Evolutionary conservation across 2,329 filamentous ascomycete species (phyloP).

Genomic region (Botrytis hyacinthi): DNA sequence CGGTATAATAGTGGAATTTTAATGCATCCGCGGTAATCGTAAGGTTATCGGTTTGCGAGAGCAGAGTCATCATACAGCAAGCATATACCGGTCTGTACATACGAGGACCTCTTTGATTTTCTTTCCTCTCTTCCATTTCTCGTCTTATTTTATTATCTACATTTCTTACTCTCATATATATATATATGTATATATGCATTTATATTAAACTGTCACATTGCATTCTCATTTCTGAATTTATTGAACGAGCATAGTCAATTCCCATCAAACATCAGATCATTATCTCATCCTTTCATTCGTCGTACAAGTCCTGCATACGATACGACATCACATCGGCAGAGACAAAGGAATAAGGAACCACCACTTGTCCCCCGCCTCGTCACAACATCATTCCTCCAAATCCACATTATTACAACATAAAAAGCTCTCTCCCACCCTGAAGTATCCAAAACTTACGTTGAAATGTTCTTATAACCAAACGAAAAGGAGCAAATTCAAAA

Average conservation of each 20-base stretch:
- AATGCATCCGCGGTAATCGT: slow-evolving; percentile 1
- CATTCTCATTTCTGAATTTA: not conserved
- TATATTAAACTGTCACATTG: not conserved
- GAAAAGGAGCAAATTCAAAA: slow-evolving; percentile 17
- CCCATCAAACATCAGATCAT: not conserved
- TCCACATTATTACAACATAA: not conserved
- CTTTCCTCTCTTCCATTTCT: not conserved
- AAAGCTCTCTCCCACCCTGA: not conserved
- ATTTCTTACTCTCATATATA: not conserved
- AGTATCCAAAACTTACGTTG: not conserved
- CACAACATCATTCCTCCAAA: slow-evolving; percentile 9
- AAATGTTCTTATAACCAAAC: slow-evolving; percentile 17
- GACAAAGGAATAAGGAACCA: slow-evolving; percentile 12
- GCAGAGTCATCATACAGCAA: not conserved
- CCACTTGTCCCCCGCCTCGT: slow-evolving; percentile 7
- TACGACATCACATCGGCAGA: slow-evolving; percentile 18
- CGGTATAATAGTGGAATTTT: slow-evolving; percentile 5
- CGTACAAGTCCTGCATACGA: slow-evolving; percentile 5
- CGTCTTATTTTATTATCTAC: not conserved
- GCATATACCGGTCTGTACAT: not conserved
- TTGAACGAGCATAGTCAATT: not conserved
- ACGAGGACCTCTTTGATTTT: not conserved
- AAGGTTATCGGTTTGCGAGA: not conserved
- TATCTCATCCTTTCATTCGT: not conserved
- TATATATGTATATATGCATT: not conserved